phyloP scores from a whole-genome alignment of 768 basidiomycete species.

The Kwoniella europaea region DNA sequence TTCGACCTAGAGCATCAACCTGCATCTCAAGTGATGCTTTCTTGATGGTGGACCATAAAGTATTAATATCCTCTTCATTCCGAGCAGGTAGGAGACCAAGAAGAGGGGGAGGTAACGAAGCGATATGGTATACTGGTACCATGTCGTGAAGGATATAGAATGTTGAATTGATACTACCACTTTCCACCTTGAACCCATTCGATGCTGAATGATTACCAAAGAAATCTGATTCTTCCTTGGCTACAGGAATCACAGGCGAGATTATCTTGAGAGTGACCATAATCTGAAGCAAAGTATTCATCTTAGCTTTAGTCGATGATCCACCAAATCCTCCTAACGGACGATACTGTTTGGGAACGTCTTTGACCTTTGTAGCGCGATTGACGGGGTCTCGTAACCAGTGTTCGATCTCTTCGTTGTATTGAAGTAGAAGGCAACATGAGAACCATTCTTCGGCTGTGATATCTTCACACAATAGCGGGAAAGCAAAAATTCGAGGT shows the following conservation, averaged over 20 bases:
- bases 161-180: constrained; percentile 10
- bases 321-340: constrained; percentile 66
- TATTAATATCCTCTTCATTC: constrained; percentile 45
- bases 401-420: constrained; percentile 66
- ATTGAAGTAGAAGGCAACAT: constrained; percentile 65
- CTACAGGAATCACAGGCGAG: constrained; percentile 65
- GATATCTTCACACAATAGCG: constrained; percentile 69
- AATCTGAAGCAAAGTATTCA: constrained; percentile 69
- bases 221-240: constrained; percentile 61
- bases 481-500: constrained; percentile 67
- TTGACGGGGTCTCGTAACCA: constrained; percentile 65
- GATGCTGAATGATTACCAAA: constrained; percentile 44
- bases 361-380: constrained; percentile 63
- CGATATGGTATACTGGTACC: constrained; percentile 70
- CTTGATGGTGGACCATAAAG: constrained; percentile 30
- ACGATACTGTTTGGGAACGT: constrained; percentile 65
- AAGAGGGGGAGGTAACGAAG: constrained; percentile 63
- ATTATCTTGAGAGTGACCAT: constrained; percentile 68
- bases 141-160: constrained; percentile 68
- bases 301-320: constrained; percentile 66
- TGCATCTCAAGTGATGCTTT: constrained; percentile 25
- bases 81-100: constrained; percentile 64
- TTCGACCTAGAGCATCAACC: constrained; percentile 13
- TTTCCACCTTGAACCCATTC: constrained; percentile 25
- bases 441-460: constrained; percentile 71